Conservation (phyloP, 2,329 filamentous ascomycete genomes). For the Dothistroma septosporum region DNA sequence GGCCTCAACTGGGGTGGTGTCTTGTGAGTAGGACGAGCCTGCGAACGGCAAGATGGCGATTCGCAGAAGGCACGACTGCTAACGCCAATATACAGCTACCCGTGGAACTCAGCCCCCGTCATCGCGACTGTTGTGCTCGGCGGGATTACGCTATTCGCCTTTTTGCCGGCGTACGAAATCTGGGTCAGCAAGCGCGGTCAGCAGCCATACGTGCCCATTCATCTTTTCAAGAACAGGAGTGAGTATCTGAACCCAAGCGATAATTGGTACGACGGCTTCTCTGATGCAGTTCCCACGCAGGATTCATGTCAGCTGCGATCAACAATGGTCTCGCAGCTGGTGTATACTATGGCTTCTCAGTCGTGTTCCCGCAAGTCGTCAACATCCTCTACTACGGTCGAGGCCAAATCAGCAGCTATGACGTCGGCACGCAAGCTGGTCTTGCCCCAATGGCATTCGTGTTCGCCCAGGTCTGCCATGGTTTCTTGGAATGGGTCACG, state of each 20-base stretch:
- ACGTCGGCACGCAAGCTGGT: slow-evolving; percentile 26
- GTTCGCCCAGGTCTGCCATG: slow-evolving; percentile 29
- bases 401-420: slow-evolving; percentile 26
- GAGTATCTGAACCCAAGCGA: no score
- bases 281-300: not conserved
- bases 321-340: slow-evolving; percentile 25
- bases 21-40: slow-evolving; percentile 2
- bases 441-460: slow-evolving; percentile 27
- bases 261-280: no score
- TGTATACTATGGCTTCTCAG: slow-evolving; percentile 26
- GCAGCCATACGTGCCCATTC: slow-evolving; percentile 26
- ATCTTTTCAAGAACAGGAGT: slow-evolving; percentile 25
- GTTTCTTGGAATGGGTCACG: slow-evolving; percentile 24
- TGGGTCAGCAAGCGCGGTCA: slow-evolving; percentile 21
- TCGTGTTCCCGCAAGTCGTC: slow-evolving; percentile 27
- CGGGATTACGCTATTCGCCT: slow-evolving; percentile 22
- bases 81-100: slow-evolving; percentile 13
- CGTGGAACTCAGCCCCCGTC: slow-evolving; percentile 29
- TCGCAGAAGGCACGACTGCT: no score
- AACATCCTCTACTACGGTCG: slow-evolving; percentile 24
- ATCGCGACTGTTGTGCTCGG: slow-evolving; percentile 30
- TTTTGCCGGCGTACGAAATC: slow-evolving; percentile 26
- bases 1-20: slow-evolving; percentile 31
- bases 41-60: no score
- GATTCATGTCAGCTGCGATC: slow-evolving; percentile 25